Conservation (phyloP, 768 basidiomycete species). For the Holtermanniella nyarrowii region DNA sequence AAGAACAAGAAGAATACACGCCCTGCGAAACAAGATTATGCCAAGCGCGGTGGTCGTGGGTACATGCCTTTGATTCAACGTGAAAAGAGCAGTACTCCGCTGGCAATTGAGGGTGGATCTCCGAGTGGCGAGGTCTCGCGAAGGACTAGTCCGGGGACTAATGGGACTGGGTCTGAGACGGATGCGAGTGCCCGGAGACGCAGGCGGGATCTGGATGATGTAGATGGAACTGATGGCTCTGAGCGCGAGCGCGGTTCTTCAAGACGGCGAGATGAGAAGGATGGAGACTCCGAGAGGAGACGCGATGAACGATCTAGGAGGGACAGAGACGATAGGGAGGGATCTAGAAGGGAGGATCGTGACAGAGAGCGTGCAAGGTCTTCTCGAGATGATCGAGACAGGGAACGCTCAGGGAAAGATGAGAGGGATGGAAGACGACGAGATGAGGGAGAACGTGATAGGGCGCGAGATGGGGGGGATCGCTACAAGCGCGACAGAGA, state of each 20-base stretch:
- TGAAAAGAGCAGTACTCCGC: background rate
- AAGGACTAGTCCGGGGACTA: constrained; percentile 12
- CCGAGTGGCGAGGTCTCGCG: constrained; percentile 7
- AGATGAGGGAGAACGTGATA: constrained; percentile 9
- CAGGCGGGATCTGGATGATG: constrained; percentile 7
- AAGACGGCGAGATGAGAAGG: constrained; percentile 14
- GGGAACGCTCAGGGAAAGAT: constrained; percentile 8
- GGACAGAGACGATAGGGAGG: background rate
- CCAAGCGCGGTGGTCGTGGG: constrained; percentile 52
- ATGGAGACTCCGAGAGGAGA: constrained; percentile 10
- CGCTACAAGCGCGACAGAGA: constrained; percentile 6
- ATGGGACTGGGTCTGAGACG: constrained; percentile 3
- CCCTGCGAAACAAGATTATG: constrained; percentile 18
- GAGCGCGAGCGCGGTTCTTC: constrained; percentile 19
- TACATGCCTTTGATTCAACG: constrained; percentile 55
- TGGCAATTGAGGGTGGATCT: background rate
- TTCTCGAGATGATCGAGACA: constrained; percentile 5
- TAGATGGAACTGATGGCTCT: constrained; percentile 3
- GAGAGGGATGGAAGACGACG: constrained; percentile 6
- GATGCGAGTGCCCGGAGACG: constrained; percentile 11
- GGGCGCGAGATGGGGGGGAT: background rate
- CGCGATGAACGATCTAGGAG: background rate
- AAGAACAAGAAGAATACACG: constrained; percentile 33
- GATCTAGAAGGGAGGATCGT: constrained; percentile 8
- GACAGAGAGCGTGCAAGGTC: constrained; percentile 6